Conservation (phyloP, 1,284 basidiomycete genomes). For the Rhodofomes roseus region DNA sequence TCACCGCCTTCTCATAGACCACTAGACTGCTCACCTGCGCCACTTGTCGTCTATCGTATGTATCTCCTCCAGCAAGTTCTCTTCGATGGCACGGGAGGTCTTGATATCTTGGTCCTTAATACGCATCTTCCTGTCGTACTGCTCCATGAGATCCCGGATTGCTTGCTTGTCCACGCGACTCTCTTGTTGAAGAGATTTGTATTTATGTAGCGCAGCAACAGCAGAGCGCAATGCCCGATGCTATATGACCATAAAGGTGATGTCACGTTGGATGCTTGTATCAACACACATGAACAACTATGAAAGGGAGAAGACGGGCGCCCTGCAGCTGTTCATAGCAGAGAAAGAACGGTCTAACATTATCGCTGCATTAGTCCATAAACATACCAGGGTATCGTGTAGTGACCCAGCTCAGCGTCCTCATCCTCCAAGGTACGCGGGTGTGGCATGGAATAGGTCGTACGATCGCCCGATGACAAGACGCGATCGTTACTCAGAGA, state of each 20-base stretch:
- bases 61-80: constrained; percentile 27
- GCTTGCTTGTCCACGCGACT: constrained; percentile 5
- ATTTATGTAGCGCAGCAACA: constrained; percentile 20
- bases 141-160: constrained; percentile 21
- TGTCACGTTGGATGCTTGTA: constrained; percentile 2
- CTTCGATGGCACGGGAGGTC: constrained; percentile 32
- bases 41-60: constrained; percentile 26
- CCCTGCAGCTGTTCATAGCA: background rate
- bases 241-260: constrained; percentile 11
- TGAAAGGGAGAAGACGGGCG: background rate
- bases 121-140: constrained; percentile 28
- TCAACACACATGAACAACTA: background rate
- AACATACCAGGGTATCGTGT: too few relatives aligned
- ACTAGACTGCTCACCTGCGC: constrained; percentile 20
- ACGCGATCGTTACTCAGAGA: background rate
- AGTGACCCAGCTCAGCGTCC: too few relatives aligned
- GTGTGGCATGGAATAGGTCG: background rate
- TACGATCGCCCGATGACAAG: background rate
- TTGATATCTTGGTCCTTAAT: constrained; percentile 31
- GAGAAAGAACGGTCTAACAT: too few relatives aligned
- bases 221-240: constrained; percentile 19
- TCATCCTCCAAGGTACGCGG: background rate
- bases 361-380: too few relatives aligned
- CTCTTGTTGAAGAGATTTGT: constrained; percentile 12
- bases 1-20: background rate